phyloP scores from a whole-genome alignment of 495 filamentous ascomycete species.

The Cladorrhinum samala region DNA sequence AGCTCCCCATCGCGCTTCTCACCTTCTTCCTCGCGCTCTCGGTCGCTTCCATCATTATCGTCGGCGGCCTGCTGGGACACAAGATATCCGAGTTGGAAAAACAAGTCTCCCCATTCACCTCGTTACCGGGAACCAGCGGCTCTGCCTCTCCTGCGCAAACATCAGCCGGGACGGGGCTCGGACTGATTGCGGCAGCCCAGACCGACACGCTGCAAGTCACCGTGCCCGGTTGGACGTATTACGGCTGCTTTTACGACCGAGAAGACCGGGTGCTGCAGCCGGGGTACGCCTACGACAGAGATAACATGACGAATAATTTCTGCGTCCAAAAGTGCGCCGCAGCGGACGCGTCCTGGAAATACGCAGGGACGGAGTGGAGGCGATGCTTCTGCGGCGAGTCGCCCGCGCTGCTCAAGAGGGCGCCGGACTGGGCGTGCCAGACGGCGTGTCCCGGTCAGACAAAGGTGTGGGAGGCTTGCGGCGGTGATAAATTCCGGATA shows the following conservation, averaged over 20 bases:
- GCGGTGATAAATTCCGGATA: background rate
- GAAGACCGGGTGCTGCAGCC: background rate
- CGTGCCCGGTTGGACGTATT: background rate
- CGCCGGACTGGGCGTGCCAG: constrained; percentile 1
- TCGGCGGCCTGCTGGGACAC: background rate
- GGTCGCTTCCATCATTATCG: background rate
- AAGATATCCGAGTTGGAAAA: background rate
- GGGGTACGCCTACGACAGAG: background rate
- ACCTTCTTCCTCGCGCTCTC: background rate
- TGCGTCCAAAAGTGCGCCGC: background rate
- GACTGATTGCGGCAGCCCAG: background rate
- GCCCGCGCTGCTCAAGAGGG: background rate
- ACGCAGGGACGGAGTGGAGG: background rate
- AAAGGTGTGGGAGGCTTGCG: constrained; percentile 1
- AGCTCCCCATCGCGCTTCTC: background rate
- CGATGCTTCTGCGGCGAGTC: background rate
- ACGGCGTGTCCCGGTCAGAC: background rate
- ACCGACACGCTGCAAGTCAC: background rate
- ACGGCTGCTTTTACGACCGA: background rate
- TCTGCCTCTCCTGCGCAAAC: background rate
- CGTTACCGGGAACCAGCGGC: background rate
- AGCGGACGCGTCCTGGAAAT: too few species aligned
- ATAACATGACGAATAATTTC: background rate
- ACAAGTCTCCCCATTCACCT: background rate
- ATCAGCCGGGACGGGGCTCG: background rate